These are phyloP conservation scores for Gnomoniopsis smithogilvyi DNA, from an alignment of 2,329 filamentous ascomycete species.

Conservation along the genomic window DNA sequence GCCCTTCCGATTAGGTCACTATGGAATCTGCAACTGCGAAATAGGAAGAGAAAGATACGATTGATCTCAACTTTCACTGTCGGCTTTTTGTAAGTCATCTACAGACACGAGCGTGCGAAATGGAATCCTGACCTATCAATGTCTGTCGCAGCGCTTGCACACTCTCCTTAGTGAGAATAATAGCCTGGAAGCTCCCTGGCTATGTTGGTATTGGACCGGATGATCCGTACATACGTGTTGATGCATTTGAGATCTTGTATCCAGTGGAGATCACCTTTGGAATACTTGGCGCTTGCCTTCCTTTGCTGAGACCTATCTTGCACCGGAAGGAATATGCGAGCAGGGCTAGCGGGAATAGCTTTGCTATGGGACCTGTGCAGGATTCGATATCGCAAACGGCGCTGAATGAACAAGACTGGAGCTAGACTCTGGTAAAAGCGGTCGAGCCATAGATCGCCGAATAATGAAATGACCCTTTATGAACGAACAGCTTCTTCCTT, in stretches of 20 bases:
- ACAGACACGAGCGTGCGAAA: neutral
- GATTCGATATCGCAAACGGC: neutral
- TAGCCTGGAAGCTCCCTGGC: constrained; percentile 10
- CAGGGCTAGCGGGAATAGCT: constrained; percentile 6
- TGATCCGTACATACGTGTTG: constrained; percentile 3
- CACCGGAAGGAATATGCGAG: constrained; percentile 11
- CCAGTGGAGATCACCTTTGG: constrained; percentile 8
- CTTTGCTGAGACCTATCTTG: constrained; percentile 9
- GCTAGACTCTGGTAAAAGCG: neutral
- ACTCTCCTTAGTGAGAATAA: constrained; percentile 3
- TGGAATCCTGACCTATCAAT: neutral
- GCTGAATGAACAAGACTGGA: neutral
- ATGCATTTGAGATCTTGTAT: constrained; percentile 3
- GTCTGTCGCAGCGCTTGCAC: neutral
- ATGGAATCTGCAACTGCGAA: constrained; percentile 4
- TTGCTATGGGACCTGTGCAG: constrained; percentile 1
- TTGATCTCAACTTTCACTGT: constrained; percentile 6
- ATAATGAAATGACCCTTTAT: too few species aligned
- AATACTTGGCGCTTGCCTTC: constrained; percentile 12
- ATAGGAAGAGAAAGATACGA: constrained; percentile 4
- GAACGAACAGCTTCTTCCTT: too few species aligned
- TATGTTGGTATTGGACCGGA: neutral
- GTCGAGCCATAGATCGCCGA: too few species aligned
- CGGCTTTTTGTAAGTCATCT: neutral
- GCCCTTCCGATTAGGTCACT: constrained; percentile 8